A percentile compares a stretch with the other conserved stretches of the same genome.
Evolutionary conservation across 225 moss, liverwort and hornwort genomes (phyloP).

Genomic region (Neckera pumila): DNA sequence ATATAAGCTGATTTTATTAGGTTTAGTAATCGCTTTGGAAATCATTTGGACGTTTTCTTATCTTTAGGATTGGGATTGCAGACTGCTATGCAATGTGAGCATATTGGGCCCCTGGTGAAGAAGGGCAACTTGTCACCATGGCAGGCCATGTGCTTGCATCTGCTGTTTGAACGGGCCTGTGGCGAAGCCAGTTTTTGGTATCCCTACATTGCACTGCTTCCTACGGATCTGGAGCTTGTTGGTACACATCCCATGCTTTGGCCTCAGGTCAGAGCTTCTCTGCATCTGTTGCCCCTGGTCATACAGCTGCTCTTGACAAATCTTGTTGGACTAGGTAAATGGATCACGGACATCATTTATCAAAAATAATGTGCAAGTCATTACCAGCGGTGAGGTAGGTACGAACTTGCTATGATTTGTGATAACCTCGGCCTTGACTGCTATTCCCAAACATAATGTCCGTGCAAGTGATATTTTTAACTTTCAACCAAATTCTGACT

Average conservation of each 20-base stretch:
- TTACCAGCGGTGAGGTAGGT: neutral
- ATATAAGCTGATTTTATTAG: neutral
- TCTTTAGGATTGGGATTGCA: slow-evolving; percentile 18
- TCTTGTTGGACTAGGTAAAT: neutral
- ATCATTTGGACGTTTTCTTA: neutral
- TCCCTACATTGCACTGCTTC: slow-evolving; percentile 73
- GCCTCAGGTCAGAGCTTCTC: slow-evolving; percentile 56
- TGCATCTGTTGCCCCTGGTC: neutral
- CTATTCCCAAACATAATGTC: neutral
- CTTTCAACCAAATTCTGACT: neutral
- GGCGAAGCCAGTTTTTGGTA: slow-evolving; percentile 69
- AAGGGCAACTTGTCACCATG: slow-evolving; percentile 55
- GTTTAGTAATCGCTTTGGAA: neutral
- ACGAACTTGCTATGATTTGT: neutral
- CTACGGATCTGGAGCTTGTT: slow-evolving; percentile 69
- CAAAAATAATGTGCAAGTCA: neutral
- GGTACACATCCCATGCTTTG: slow-evolving; percentile 85
- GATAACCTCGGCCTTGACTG: neutral
- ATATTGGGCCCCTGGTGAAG: slow-evolving; percentile 59
- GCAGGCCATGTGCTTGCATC: slow-evolving; percentile 88
- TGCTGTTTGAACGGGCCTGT: slow-evolving; percentile 77
- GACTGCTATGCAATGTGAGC: slow-evolving; percentile 64
- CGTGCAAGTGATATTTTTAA: neutral
- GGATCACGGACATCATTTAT: neutral
- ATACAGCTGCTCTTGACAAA: neutral